Conservation (phyloP, 2,329 filamentous ascomycete genomes). For the Penicillium hordei region DNA sequence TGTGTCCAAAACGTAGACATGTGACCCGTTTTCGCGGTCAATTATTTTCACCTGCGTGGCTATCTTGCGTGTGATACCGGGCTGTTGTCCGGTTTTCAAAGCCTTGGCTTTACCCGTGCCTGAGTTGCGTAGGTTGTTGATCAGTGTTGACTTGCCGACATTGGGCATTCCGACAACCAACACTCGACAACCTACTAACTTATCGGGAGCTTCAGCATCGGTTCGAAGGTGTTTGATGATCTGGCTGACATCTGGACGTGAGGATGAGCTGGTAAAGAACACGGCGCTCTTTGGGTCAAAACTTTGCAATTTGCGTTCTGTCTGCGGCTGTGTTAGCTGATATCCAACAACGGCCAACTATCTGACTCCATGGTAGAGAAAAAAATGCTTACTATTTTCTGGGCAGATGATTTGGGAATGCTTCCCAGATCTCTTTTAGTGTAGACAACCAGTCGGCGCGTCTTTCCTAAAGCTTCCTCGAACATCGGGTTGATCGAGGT, state of each 20-base stretch:
- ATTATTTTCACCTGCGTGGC: slow-evolving; percentile 79
- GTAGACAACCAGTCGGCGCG: slow-evolving; percentile 79
- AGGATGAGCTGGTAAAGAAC: slow-evolving; percentile 39
- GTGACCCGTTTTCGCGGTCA: slow-evolving; percentile 54
- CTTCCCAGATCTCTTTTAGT: slow-evolving; percentile 80
- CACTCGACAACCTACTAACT: slow-evolving; percentile 77
- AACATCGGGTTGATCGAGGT: slow-evolving; percentile 89
- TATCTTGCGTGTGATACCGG: slow-evolving; percentile 86
- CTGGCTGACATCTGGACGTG: slow-evolving; percentile 31
- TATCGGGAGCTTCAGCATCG: slow-evolving; percentile 34
- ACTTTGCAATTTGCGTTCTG: slow-evolving; percentile 34
- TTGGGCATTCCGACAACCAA: slow-evolving; percentile 98
- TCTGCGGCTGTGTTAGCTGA: slow-evolving; percentile 19
- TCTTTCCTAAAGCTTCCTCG: slow-evolving; percentile 71
- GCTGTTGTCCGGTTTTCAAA: slow-evolving; percentile 78
- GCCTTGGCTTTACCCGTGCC: slow-evolving; percentile 69
- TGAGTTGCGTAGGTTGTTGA: slow-evolving; percentile 75
- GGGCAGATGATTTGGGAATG: slow-evolving; percentile 40
- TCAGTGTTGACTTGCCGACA: slow-evolving; percentile 90
- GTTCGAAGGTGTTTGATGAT: slow-evolving; percentile 36
- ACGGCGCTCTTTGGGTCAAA: slow-evolving; percentile 36
- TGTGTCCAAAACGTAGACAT: slow-evolving; percentile 85
- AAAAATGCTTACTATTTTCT: slow-evolving; percentile 38
- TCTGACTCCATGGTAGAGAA: no score
- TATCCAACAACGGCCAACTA: neutral